These are phyloP conservation scores for Fusarium sp. DNA, from an alignment of 2,329 filamentous ascomycete species.

Conservation along the genomic window DNA sequence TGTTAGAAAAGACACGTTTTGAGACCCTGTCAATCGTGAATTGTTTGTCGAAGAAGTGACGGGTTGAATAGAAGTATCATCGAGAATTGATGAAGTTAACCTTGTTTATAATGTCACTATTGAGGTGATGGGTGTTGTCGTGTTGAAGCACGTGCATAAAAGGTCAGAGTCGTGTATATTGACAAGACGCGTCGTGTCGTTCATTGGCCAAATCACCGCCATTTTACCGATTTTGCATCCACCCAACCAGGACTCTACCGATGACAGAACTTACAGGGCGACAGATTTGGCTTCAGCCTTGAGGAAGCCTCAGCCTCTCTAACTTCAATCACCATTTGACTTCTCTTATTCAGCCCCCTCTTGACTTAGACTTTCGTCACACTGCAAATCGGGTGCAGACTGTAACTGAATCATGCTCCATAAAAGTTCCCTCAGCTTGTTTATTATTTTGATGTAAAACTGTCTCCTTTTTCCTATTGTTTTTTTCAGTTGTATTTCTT, in stretches of 20 bases:
- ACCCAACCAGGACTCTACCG: constrained; percentile 21
- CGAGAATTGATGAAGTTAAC: background rate
- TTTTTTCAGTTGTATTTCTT: constrained; percentile 30
- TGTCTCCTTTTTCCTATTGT: background rate
- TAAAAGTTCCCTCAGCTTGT: background rate
- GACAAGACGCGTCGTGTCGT: constrained; percentile 12
- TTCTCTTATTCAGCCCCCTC: constrained; percentile 21
- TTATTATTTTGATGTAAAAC: constrained; percentile 24
- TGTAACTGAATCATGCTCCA: constrained; percentile 22
- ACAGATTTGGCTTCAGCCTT: constrained; percentile 33
- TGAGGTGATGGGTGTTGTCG: background rate
- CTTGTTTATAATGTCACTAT: background rate
- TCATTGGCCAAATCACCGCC: constrained; percentile 23
- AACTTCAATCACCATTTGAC: constrained; percentile 13
- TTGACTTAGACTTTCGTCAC: constrained; percentile 19
- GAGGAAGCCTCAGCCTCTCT: constrained; percentile 40
- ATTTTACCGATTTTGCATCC: constrained; percentile 36
- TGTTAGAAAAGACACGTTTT: background rate
- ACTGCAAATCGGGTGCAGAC: constrained; percentile 4
- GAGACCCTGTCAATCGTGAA: background rate
- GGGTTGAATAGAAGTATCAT: background rate
- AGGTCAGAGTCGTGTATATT: background rate
- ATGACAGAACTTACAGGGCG: constrained; percentile 11
- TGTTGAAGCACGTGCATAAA: background rate
- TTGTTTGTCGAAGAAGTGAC: too few species aligned